Base-by-base conservation (phyloP, 1,284 basidiomycete genomes). In the Violaceomyces palustris region DNA sequence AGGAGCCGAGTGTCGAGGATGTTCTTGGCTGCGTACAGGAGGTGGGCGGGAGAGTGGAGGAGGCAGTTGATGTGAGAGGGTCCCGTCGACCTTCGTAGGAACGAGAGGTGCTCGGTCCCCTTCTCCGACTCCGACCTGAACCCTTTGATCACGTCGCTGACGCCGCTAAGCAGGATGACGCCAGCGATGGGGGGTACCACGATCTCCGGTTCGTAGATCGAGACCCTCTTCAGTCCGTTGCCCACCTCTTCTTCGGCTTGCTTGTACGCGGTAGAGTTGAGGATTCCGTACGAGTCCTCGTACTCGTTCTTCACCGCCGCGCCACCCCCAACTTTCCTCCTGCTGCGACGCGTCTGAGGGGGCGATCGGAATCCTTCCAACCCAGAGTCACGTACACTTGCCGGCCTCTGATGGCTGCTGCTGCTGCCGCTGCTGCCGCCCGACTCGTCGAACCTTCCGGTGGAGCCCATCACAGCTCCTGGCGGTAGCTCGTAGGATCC, bases 121-220 rank as follows among this genome's bases (percentile, higher is more conserved):
- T 60, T 60, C 30, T 66, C 61, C 19, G 69, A 63, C 37, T 76
- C 73, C 55, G 43, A 70, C 7, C 62, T 43, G 37, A 67, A 74
- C 19, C 73, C 73, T 41, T 75, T 74, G 53, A 76, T 72, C 10
- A 76, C 69, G 50, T 77, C 75, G 29, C 65, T 62, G n/a, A 75
- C 54, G 6, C 74, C 74, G 2, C 72, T 63, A 7, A 76, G 51
- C 32, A 76, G 59, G 27, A 76, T 73, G 1, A 76, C 54, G 17
- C 76, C 75, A 1, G 64, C 64, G 18, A 76, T 37, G 0, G 54
- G 54, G 0, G 75, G 75, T 1, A 75, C 50, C 9, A 64, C 63
- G 9, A 75, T 51, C 19, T 75, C 67, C 2, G 65, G 64, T 3
- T 65, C 71, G 56, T 75, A 75, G 29, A 76, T 64, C 33, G 73